A percentile compares a stretch with the other conserved stretches of the same genome.
These are phyloP conservation scores for Amanita exitialis DNA, from an alignment of 768 basidiomycete genomes.

Conservation along the genomic window DNA sequence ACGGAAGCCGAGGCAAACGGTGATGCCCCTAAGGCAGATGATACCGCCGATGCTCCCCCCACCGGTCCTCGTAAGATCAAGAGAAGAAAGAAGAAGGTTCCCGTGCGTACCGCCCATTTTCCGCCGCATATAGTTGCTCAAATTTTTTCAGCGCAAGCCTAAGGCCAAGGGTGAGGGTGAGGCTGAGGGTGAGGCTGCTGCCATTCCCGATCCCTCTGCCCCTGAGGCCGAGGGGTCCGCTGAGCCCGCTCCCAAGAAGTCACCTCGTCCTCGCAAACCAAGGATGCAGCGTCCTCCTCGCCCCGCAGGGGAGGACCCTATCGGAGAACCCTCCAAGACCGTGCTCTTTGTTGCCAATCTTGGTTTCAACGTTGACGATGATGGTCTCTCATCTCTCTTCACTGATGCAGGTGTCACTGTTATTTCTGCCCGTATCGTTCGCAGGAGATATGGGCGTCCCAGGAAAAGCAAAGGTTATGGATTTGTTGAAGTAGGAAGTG, in stretches of 20 bases:
- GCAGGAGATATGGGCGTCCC: slow-evolving; percentile 72
- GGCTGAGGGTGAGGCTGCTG: slow-evolving; percentile 25
- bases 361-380: slow-evolving; percentile 88
- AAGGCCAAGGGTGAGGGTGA: slow-evolving; percentile 34
- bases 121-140: slow-evolving; percentile 12
- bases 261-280: slow-evolving; percentile 44
- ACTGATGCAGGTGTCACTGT: slow-evolving; percentile 78
- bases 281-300: slow-evolving; percentile 51
- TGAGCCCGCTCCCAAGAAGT: slow-evolving; percentile 36
- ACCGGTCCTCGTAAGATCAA: slow-evolving; percentile 72
- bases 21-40: slow-evolving; percentile 52
- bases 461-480: slow-evolving; percentile 94
- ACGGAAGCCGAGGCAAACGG: slow-evolving; percentile 85
- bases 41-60: slow-evolving; percentile 39
- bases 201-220: slow-evolving; percentile 20
- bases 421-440: slow-evolving; percentile 82
- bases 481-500: slow-evolving; percentile 89
- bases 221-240: slow-evolving; percentile 27
- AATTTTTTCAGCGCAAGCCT: slow-evolving; percentile 41
- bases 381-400: slow-evolving; percentile 71
- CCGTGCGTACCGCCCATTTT: slow-evolving; percentile 31
- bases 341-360: slow-evolving; percentile 97
- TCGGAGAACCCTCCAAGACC: slow-evolving; percentile 80
- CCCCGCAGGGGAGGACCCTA: slow-evolving; percentile 73
- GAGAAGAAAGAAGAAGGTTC: slow-evolving; percentile 72